A percentile compares a stretch with the other conserved stretches of the same genome.
These are phyloP conservation scores for Pythium dissotocum DNA, from an alignment of 352 stramenopile species.

Conservation along the genomic window DNA sequence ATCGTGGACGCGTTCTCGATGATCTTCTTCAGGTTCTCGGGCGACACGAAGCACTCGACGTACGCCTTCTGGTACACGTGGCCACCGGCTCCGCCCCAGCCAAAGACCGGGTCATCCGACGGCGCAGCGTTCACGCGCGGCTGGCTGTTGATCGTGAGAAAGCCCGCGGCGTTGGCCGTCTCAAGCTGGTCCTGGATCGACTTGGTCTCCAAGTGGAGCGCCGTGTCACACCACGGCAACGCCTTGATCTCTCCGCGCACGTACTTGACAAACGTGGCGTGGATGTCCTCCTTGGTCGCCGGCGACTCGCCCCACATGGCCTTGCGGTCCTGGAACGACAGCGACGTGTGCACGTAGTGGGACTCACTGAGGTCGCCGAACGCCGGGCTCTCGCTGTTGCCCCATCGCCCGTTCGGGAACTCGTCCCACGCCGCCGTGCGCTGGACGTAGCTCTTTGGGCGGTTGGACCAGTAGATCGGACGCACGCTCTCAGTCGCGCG, in stretches of 20 bases:
- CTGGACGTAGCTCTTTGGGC: constrained; percentile 96
- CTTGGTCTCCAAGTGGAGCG: constrained; percentile 94
- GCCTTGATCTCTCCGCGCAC: constrained; percentile 94
- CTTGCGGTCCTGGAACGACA: constrained; percentile 69
- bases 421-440: constrained; percentile 98
- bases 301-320: constrained; percentile 95
- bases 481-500: constrained; percentile 89
- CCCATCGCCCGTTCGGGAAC: constrained; percentile 96
- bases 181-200: constrained; percentile 81
- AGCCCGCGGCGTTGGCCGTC: constrained; percentile 80
- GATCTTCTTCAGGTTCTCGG: constrained; percentile 90
- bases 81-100: constrained; percentile 95
- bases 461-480: constrained; percentile 99
- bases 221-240: constrained; percentile 97
- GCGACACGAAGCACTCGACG: constrained; percentile 98
- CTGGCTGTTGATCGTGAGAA: constrained; percentile 97
- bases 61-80: constrained; percentile 99
- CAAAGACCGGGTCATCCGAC: constrained; percentile 93
- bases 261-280: constrained; percentile 96
- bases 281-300: constrained; percentile 89
- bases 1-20: constrained; percentile 87
- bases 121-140: constrained; percentile 89
- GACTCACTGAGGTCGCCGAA: constrained; percentile 96
- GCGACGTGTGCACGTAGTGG: constrained; percentile 90
- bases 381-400: constrained; percentile 92